Percentiles rank a stretch among this genome's conserved stretches.
Conservation (phyloP, 1,284 basidiomycete genomes). For the Microbotryum violaceum region DNA sequence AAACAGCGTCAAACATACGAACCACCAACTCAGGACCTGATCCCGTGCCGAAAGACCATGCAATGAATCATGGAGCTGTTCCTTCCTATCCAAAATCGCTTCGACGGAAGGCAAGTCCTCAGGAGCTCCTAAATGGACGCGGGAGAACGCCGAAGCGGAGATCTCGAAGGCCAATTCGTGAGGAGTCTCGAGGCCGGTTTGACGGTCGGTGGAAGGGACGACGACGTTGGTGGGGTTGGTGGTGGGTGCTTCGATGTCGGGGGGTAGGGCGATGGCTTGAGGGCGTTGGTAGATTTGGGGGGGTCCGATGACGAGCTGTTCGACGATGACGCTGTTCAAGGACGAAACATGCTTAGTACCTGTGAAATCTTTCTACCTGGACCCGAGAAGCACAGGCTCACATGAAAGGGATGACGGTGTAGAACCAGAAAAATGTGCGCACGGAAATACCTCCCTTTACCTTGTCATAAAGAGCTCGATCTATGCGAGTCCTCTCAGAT, state of each 20-base stretch:
- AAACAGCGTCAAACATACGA: conserved; percentile 30
- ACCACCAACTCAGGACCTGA: conserved; percentile 42
- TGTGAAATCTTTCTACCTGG: background rate
- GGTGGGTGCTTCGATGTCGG: conserved; percentile 2
- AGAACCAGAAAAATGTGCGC: conserved; percentile 41
- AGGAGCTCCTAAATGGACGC: conserved; percentile 13
- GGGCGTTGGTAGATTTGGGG: conserved; percentile 29
- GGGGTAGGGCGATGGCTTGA: background rate
- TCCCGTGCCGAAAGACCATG: conserved; percentile 36
- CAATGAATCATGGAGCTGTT: conserved; percentile 40
- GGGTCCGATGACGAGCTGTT: conserved; percentile 38
- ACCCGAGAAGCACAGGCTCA: conserved; percentile 24
- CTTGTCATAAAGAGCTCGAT: conserved; percentile 24
- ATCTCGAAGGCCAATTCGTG: background rate
- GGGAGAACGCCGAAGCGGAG: conserved; percentile 14
- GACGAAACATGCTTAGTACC: background rate
- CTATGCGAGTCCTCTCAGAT: too few relatives aligned
- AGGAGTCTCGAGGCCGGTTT: conserved; percentile 4
- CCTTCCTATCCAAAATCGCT: conserved; percentile 31
- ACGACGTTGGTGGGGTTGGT: too few relatives aligned
- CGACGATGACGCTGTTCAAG: conserved; percentile 35
- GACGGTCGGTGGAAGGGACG: background rate
- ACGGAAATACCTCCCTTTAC: conserved; percentile 27
- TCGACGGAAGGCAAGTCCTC: conserved; percentile 16
- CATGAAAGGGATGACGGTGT: conserved; percentile 40